phyloP scores from a whole-genome alignment of 148 eudicot genomes.

The Pharnaceum exiguum region DNA sequence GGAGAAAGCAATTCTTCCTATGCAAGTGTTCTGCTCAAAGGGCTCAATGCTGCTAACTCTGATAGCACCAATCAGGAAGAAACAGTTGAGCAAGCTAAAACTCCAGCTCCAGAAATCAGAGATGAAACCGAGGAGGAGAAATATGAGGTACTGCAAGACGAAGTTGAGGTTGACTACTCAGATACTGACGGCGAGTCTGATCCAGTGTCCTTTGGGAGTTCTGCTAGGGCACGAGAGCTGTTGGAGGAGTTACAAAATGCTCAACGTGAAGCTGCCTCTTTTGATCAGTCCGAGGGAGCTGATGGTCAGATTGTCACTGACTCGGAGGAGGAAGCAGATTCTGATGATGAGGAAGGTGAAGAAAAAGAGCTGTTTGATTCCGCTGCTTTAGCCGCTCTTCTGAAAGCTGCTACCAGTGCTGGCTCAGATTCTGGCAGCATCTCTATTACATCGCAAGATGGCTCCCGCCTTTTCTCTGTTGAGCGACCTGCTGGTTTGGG shows the following conservation, averaged over 20 bases:
- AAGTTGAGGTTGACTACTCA: constrained; percentile 33
- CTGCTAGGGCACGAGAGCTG: constrained; percentile 59
- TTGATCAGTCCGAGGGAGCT: constrained; percentile 36
- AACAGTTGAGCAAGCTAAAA: constrained; percentile 6
- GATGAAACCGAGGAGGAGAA: constrained; percentile 26
- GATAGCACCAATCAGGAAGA: constrained; percentile 5
- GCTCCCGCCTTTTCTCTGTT: constrained; percentile 83
- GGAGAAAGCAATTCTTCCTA: constrained; percentile 7
- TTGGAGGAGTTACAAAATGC: constrained; percentile 67
- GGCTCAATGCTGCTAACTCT: background rate
- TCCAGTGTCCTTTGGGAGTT: constrained; percentile 52
- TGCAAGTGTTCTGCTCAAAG: constrained; percentile 16
- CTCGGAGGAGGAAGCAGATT: constrained; percentile 83
- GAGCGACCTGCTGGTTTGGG: constrained; percentile 98
- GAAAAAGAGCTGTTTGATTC: constrained; percentile 84
- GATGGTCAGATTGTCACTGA: constrained; percentile 85
- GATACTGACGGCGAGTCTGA: constrained; percentile 64
- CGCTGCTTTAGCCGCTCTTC: constrained; percentile 83
- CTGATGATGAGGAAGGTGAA: constrained; percentile 77
- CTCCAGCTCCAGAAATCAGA: constrained; percentile 2
- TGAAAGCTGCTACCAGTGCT: constrained; percentile 80
- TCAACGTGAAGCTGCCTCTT: constrained; percentile 34
- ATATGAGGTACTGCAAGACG: constrained; percentile 29
- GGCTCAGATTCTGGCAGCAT: constrained; percentile 58
- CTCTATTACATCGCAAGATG: constrained; percentile 75